A percentile compares a stretch with the other conserved stretches of the same genome.
Conservation (phyloP, 345 rosid genomes). For the Firmiana major region DNA sequence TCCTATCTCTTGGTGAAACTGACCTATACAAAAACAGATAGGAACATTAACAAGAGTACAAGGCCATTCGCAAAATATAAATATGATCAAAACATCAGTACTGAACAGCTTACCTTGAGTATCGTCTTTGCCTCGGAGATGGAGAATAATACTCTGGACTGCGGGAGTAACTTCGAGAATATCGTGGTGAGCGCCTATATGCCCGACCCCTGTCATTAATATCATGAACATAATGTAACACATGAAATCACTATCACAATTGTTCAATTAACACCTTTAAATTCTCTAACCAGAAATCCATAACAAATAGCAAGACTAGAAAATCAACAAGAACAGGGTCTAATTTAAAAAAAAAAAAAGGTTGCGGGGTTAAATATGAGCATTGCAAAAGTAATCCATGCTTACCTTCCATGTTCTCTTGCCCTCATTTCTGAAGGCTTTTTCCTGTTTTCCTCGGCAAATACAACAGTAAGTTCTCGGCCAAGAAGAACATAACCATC, state of each 20-base stretch:
- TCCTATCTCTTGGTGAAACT: conserved; percentile 51
- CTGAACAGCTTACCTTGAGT: conserved; percentile 39
- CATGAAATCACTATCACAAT: neutral
- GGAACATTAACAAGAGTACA: neutral
- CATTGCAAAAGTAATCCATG: neutral
- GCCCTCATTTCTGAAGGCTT: conserved; percentile 89
- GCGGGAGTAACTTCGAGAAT: conserved; percentile 38
- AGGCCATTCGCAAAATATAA: neutral
- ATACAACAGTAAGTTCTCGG: conserved; percentile 69
- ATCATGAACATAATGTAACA: neutral
- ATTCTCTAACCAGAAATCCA: neutral
- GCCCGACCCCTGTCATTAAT: conserved; percentile 36
- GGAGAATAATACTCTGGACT: conserved; percentile 44
- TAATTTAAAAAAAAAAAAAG: neutral
- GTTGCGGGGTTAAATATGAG: neutral
- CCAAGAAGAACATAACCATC: conserved; percentile 84
- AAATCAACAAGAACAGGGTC: neutral
- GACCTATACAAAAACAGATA: conserved; percentile 32
- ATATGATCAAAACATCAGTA: neutral
- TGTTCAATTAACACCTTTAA: neutral
- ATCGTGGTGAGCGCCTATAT: conserved; percentile 56
- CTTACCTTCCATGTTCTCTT: conserved; percentile 53
- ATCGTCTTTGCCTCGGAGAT: conserved; percentile 29
- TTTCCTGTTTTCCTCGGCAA: conserved; percentile 92
- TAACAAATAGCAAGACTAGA: neutral